phyloP scores from a whole-genome alignment of 2,329 filamentous ascomycete species.

The Septoria petroselini region DNA sequence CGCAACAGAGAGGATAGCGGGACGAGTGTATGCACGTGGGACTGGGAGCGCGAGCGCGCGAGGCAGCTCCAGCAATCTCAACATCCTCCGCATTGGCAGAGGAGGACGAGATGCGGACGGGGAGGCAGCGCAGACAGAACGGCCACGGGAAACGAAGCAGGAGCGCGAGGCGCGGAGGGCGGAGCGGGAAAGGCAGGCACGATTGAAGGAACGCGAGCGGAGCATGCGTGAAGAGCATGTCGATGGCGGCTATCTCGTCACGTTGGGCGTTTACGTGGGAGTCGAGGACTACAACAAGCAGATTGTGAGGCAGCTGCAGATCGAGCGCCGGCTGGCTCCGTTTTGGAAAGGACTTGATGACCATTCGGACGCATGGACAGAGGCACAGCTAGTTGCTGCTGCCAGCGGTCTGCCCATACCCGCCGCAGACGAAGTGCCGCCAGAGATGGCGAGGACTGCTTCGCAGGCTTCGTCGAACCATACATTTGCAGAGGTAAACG shows the following conservation, averaged over 20 bases:
- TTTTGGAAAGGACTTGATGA: slow-evolving; percentile 95
- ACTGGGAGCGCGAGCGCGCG: slow-evolving; percentile 42
- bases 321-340: slow-evolving; percentile 85
- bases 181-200: slow-evolving; percentile 72
- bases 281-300: slow-evolving; percentile 90
- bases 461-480: slow-evolving; percentile 41
- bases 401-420: slow-evolving; percentile 81
- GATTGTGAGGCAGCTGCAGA: slow-evolving; percentile 87
- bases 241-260: slow-evolving; percentile 92
- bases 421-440: slow-evolving; percentile 74
- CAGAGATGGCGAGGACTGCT: slow-evolving; percentile 57
- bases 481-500: slow-evolving; percentile 56
- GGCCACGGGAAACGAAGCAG: slow-evolving; percentile 80
- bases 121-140: slow-evolving; percentile 47
- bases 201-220: slow-evolving; percentile 80
- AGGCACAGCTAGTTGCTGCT: slow-evolving; percentile 90
- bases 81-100: slow-evolving; percentile 56
- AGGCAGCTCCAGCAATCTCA: slow-evolving; percentile 56
- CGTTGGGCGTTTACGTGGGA: slow-evolving; percentile 88
- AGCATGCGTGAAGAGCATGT: slow-evolving; percentile 90
- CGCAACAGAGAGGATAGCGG: slow-evolving; percentile 31
- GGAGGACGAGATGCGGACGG: slow-evolving; percentile 49
- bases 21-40: slow-evolving; percentile 46
- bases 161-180: slow-evolving; percentile 83
- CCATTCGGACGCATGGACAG: slow-evolving; percentile 83